Base-by-base conservation (phyloP, 176 grass and related monocot species). In the Triticum monococcum region DNA sequence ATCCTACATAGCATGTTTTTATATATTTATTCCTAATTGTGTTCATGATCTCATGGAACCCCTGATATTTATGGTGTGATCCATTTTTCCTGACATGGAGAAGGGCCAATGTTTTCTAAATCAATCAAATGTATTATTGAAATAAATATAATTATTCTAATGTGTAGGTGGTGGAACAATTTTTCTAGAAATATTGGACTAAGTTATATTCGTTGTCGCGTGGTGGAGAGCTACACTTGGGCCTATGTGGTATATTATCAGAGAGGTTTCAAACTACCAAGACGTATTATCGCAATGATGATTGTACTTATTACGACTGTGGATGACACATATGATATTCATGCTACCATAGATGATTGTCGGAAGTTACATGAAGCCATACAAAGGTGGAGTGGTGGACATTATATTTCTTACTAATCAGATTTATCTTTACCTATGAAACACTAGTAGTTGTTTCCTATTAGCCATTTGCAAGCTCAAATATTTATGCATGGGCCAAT, bases 121-220 rank as follows among this genome's bases (percentile, higher is more conserved):
- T 9, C 38, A 40, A 40, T 9, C 0, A 40, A 9, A 40, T 40
- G 9, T 40, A 40, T 40, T 40, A 40, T 8, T 40, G 8, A 40
- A 9, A 9, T 30, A 30, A 30, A 30, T 30, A 8, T 40, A 40
- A 40, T 40, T 40, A 40, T 36, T 40, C 23, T 23, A 35, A 6
- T 65, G 26, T 26, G 5, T 11, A 84, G 86, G 16, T 88, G 86
- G 86, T 88, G 87, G 80, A 83, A 88, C 7, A 40, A 63, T 30
- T 33, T 78, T 6, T 68, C 68, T 5, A 13, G 3, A 32, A 12
- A 79, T 13, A 16, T 80, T 0, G 45, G 8, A 4, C 68, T 89
- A 25, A 64, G 2, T 13, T 85, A 65, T 20, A 5, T 23, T 31
- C 60, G 87, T 1, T 56, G 85, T 72, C 87, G 66, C 25, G 2